Base-by-base conservation (phyloP, 306 rosid species). In the Vachellia pachyceras region DNA sequence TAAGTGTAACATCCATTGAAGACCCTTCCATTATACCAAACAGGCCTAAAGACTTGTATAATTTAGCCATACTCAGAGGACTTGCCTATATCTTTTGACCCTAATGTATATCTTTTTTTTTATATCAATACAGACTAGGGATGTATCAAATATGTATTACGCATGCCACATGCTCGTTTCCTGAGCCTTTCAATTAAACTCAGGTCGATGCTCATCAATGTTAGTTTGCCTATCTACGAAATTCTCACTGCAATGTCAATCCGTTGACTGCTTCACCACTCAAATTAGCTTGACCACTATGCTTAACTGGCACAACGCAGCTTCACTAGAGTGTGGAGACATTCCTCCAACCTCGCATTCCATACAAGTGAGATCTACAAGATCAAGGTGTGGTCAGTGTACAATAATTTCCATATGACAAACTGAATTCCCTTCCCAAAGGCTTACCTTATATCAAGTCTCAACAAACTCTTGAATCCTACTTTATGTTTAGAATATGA, bases 401-500 rank as follows among this genome's bases (percentile, higher is more conserved):
- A 33, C 29, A 13, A 72, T 58, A 76, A 84, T 76, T 36, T 33
- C 45, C 35, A 25, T 15, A 73, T 42, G 74, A 44, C 60, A 58
- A 47, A 10, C 85, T 55, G 37, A 55, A 58, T n/a, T 68, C 22
- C 52, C 47, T 52, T 77, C 49, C 46, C 66, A 23, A 10, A 60
- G 9, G 40, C 60, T 55, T 15, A 80, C 15, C 37, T 18, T 25
- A 71, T 50, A 72, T 20, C 76, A 79, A 39, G 60, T 44, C 67
- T 25, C 72, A 79, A 60, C 39, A 61, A 18, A 40, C 71, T 35
- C 57, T 39, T 71, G 35, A 9, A 54, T n/a, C 54, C 79, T 12
- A 69, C 44, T 60, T 8, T 18, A 70, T 45, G 64, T 63, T 82
- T 84, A 91, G 91, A 93, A 95, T 88, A 67, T 89, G 90, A 95